Evolutionary conservation across 768 basidiomycete genomes (phyloP).

Genomic region (Naganishia onofrii): DNA sequence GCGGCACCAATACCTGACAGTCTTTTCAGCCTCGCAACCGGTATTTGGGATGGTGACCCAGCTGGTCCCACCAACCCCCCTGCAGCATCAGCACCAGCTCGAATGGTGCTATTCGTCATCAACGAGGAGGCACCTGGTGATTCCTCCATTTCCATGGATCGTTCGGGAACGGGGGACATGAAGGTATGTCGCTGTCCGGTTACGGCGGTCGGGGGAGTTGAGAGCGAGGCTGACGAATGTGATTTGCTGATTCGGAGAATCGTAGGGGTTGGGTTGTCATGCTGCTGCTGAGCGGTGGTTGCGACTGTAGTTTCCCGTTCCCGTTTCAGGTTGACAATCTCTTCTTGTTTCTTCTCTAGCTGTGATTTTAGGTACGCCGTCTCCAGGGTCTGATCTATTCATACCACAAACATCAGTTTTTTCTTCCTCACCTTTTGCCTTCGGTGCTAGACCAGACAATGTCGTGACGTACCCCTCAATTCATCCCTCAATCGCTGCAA

Average conservation of each 20-base stretch:
- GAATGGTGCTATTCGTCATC: conserved; percentile 5
- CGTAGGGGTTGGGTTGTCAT: background rate
- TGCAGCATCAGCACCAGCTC: too few relatives aligned
- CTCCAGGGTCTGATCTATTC: conserved; percentile 8
- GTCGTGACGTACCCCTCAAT: conserved; percentile 5
- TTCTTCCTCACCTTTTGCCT: background rate
- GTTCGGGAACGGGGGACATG: conserved; percentile 16
- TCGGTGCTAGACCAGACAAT: too few relatives aligned
- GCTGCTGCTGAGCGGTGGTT: too few relatives aligned
- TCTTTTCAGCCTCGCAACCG: conserved; percentile 17
- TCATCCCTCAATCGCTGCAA: conserved; percentile 79
- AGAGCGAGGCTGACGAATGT: conserved; percentile 1
- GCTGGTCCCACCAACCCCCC: too few relatives aligned
- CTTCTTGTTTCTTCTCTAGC: conserved; percentile 7
- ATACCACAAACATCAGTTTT: background rate
- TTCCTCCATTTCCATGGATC: conserved; percentile 13
- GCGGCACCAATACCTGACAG: background rate
- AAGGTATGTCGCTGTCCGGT: background rate
- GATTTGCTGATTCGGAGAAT: conserved; percentile 17
- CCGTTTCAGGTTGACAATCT: background rate
- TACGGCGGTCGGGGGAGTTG: background rate
- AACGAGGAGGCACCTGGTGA: background rate
- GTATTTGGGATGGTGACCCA: conserved; percentile 10
- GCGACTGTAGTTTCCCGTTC: background rate
- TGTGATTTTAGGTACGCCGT: conserved; percentile 8